phyloP scores from a whole-genome alignment of 2,329 filamentous ascomycete species.

The Pseudogymnoascus sp. region DNA sequence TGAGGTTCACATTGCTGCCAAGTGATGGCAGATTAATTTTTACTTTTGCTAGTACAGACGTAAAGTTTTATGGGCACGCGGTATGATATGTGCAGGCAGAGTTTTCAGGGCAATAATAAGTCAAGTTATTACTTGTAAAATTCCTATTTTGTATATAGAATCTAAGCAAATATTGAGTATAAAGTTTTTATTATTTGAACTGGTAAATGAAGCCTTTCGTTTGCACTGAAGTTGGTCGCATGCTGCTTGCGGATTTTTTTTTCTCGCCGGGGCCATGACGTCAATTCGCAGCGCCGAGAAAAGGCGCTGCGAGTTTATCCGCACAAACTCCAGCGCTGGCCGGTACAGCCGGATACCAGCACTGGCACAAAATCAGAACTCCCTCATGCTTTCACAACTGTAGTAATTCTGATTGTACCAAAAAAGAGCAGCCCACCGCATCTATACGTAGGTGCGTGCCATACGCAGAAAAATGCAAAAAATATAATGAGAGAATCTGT shows the following conservation, averaged over 20 bases:
- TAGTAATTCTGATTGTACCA: neutral
- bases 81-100: slow-evolving; percentile 10
- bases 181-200: neutral
- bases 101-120: neutral
- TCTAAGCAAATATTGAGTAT: neutral
- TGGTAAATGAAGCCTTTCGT: neutral
- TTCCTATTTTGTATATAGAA: neutral
- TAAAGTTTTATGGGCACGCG: neutral
- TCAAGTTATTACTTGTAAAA: neutral
- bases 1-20: slow-evolving; percentile 8
- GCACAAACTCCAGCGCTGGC: neutral
- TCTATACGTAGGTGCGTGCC: too few relatives aligned
- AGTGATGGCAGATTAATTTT: slow-evolving; percentile 13
- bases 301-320: neutral
- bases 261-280: neutral
- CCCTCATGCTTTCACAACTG: neutral
- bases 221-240: neutral
- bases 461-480: neutral
- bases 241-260: neutral
- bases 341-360: neutral
- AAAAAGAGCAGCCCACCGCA: neutral
- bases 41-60: neutral
- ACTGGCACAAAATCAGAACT: neutral
- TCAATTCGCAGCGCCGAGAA: neutral
- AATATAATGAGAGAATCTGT: neutral